phyloP scores from a whole-genome alignment of 305 asterid genomes.

The Fraxinus dipetala region DNA sequence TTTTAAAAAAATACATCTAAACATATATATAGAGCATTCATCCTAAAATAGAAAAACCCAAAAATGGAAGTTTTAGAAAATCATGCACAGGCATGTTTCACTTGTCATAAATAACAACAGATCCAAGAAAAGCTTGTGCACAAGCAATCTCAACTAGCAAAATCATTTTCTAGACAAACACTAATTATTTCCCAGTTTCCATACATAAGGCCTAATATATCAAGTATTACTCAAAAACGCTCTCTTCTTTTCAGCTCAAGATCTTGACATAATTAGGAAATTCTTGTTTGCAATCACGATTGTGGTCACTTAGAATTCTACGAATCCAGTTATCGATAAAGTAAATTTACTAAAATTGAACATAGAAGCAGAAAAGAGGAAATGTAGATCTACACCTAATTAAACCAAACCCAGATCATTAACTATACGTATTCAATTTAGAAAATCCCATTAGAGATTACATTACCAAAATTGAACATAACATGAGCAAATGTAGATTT shows the following conservation, averaged over 20 bases:
- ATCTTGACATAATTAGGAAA: background rate
- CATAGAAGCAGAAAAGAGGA: background rate
- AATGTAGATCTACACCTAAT: background rate
- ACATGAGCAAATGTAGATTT: too few relatives aligned
- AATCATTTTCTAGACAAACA: too few relatives aligned
- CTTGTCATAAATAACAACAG: background rate
- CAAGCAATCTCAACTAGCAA: background rate
- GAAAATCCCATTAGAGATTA: too few relatives aligned
- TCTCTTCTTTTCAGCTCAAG: background rate
- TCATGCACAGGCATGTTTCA: too few relatives aligned
- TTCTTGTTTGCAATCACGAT: background rate
- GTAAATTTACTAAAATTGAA: background rate
- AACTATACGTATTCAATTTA: background rate
- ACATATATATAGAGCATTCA: background rate
- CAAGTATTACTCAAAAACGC: background rate
- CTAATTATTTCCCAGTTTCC: too few relatives aligned
- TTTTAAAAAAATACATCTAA: background rate
- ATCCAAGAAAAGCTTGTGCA: background rate
- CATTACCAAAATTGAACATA: too few relatives aligned
- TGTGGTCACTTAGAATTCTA: background rate
- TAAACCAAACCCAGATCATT: background rate
- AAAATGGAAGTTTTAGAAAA: background rate
- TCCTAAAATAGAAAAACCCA: background rate
- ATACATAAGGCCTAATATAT: background rate
- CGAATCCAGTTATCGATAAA: background rate